Conservation (phyloP, 306 rosid species). For the Benincasa hispida region DNA sequence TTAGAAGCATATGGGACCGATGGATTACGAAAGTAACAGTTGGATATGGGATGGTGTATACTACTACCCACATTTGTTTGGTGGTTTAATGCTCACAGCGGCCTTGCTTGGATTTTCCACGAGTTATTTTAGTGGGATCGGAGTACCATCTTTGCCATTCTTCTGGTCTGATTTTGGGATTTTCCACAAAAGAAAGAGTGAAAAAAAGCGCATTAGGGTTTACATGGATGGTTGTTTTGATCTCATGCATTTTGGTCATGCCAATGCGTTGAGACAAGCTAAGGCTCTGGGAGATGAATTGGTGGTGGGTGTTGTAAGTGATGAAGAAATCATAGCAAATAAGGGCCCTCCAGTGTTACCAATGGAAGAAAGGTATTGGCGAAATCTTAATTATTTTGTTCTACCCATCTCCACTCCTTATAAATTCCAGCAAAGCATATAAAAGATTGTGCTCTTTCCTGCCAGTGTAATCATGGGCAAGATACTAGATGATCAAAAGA, state of each 20-base stretch:
- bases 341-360: slow-evolving; percentile 95
- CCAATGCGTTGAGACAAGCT: slow-evolving; percentile 97
- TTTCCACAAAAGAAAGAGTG: slow-evolving; percentile 53
- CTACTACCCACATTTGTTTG: slow-evolving; percentile 68
- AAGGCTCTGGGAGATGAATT: slow-evolving; percentile 92
- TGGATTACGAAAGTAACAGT: slow-evolving; percentile 69
- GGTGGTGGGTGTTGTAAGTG: slow-evolving; percentile 84
- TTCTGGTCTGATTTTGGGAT: slow-evolving; percentile 62
- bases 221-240: slow-evolving; percentile 99
- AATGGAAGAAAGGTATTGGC: slow-evolving; percentile 74
- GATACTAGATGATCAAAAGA: background rate
- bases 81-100: slow-evolving; percentile 94
- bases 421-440: background rate
- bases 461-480: background rate
- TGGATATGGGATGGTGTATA: slow-evolving; percentile 95
- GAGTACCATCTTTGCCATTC: slow-evolving; percentile 51
- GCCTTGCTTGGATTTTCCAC: slow-evolving; percentile 89
- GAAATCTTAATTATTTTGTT: background rate
- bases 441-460: background rate
- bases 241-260: slow-evolving; percentile 99
- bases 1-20: slow-evolving; percentile 12
- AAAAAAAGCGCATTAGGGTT: slow-evolving; percentile 72
- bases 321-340: slow-evolving; percentile 78
- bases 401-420: background rate
- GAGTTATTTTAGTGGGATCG: slow-evolving; percentile 71